Evolutionary conservation across 2,329 filamentous ascomycete species (phyloP).

Genomic region (Bipolaris victoriae): DNA sequence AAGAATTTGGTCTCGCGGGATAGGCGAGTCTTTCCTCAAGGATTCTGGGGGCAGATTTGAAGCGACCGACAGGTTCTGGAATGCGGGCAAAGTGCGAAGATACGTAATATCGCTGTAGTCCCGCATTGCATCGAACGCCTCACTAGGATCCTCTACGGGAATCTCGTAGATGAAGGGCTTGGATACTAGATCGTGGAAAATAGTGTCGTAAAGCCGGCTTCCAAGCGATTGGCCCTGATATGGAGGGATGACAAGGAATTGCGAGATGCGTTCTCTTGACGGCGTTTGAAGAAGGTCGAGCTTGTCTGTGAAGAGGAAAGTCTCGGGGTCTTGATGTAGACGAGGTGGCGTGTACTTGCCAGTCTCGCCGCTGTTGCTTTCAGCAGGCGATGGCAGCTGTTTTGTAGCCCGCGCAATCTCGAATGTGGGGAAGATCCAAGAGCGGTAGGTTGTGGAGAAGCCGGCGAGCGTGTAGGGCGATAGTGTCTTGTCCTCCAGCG

Average conservation of each 20-base stretch:
- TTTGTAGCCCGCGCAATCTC: constrained; percentile 49
- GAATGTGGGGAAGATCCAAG: constrained; percentile 67
- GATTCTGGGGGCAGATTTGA: constrained; percentile 58
- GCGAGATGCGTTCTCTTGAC: constrained; percentile 83
- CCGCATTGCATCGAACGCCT: constrained; percentile 79
- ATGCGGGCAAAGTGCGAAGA: constrained; percentile 65
- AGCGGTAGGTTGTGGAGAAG: constrained; percentile 88
- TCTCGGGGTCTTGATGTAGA: constrained; percentile 38
- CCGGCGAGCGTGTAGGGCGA: constrained; percentile 77
- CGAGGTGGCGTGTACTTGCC: constrained; percentile 45
- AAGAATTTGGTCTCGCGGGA: constrained; percentile 62
- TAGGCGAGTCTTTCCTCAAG: constrained; percentile 59
- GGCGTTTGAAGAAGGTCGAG: constrained; percentile 66
- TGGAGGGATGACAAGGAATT: constrained; percentile 88
- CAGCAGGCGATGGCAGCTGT: constrained; percentile 40
- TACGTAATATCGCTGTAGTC: constrained; percentile 75
- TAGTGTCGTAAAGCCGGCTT: constrained; percentile 77
- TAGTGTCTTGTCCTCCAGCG: constrained; percentile 31
- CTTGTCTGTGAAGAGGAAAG: constrained; percentile 37
- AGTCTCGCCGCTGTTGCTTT: constrained; percentile 45
- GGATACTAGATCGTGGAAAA: constrained; percentile 73
- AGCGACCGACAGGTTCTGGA: constrained; percentile 60
- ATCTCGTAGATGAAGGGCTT: constrained; percentile 77
- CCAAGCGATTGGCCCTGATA: constrained; percentile 85
- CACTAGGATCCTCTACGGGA: constrained; percentile 92